phyloP scores from a whole-genome alignment of 768 basidiomycete genomes.

The Lepiota venenata region DNA sequence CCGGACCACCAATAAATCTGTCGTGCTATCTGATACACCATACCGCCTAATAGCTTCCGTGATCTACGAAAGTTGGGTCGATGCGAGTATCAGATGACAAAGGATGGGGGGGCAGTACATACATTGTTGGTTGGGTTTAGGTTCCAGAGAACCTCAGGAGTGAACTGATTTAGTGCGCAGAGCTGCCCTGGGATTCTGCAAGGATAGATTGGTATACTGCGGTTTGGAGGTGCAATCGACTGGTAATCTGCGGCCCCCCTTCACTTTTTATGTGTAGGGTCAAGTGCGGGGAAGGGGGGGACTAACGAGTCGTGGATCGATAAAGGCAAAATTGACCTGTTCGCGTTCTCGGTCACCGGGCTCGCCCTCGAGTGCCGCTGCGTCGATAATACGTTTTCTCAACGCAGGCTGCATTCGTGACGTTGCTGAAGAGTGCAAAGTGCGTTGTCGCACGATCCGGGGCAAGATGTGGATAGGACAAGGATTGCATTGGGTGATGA shows the following conservation, averaged over 20 bases:
- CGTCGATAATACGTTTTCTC: constrained; percentile 64
- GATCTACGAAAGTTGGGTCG: constrained; percentile 49
- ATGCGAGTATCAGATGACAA: background rate
- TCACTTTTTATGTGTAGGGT: background rate
- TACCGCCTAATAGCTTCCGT: constrained; percentile 85
- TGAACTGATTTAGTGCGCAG: constrained; percentile 68
- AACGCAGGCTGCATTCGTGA: constrained; percentile 62
- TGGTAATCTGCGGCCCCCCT: constrained; percentile 63
- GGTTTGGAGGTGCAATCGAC: constrained; percentile 75
- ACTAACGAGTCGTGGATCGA: constrained; percentile 81
- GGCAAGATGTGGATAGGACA: constrained; percentile 52
- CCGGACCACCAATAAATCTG: constrained; percentile 68
- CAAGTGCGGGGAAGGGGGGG: constrained; percentile 9
- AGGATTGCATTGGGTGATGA: constrained; percentile 49
- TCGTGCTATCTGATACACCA: constrained; percentile 69
- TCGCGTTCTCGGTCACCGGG: constrained; percentile 68
- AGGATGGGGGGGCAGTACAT: background rate
- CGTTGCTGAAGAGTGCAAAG: constrained; percentile 62
- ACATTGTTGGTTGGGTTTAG: constrained; percentile 89
- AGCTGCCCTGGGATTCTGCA: constrained; percentile 49
- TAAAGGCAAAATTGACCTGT: constrained; percentile 86
- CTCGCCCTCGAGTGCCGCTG: constrained; percentile 54
- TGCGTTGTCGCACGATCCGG: constrained; percentile 41
- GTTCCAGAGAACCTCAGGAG: constrained; percentile 85
- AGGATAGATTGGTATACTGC: constrained; percentile 83